phyloP scores from a whole-genome alignment of 1,139 yeast species.

The Waltiozyma sp. region DNA sequence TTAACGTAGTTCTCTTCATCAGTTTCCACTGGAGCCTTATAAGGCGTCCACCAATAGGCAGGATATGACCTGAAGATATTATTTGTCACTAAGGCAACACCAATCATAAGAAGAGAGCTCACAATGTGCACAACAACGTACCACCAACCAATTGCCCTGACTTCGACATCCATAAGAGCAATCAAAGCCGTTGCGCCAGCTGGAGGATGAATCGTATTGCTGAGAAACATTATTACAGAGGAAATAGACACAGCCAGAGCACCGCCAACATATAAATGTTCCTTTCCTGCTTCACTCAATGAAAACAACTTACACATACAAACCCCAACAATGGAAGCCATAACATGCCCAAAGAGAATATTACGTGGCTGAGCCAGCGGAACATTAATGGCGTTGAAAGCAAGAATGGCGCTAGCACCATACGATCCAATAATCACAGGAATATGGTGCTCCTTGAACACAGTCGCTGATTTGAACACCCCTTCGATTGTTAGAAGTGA shows the following conservation, averaged over 20 bases:
- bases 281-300: slow-evolving; percentile 27
- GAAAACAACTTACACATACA: slow-evolving; percentile 45
- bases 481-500: slow-evolving; percentile 44
- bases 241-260: slow-evolving; percentile 49
- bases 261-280: slow-evolving; percentile 49
- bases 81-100: slow-evolving; percentile 45
- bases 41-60: slow-evolving; percentile 52
- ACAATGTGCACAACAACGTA: slow-evolving; percentile 48
- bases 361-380: slow-evolving; percentile 65
- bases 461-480: slow-evolving; percentile 35
- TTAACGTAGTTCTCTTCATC: slow-evolving; percentile 1
- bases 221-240: slow-evolving; percentile 45
- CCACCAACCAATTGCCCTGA: slow-evolving; percentile 56
- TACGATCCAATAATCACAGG: slow-evolving; percentile 52
- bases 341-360: slow-evolving; percentile 44
- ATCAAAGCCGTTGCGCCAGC: slow-evolving; percentile 64
- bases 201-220: slow-evolving; percentile 61
- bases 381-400: slow-evolving; percentile 43
- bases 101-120: slow-evolving; percentile 37
- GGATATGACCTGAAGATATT: slow-evolving; percentile 50
- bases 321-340: slow-evolving; percentile 44
- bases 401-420: slow-evolving; percentile 57
- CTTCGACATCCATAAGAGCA: slow-evolving; percentile 38
- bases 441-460: slow-evolving; percentile 34
- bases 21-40: slow-evolving; percentile 4